Conservation (phyloP, 352 stramenopile species). For the Peronosclerospora sorghi region DNA sequence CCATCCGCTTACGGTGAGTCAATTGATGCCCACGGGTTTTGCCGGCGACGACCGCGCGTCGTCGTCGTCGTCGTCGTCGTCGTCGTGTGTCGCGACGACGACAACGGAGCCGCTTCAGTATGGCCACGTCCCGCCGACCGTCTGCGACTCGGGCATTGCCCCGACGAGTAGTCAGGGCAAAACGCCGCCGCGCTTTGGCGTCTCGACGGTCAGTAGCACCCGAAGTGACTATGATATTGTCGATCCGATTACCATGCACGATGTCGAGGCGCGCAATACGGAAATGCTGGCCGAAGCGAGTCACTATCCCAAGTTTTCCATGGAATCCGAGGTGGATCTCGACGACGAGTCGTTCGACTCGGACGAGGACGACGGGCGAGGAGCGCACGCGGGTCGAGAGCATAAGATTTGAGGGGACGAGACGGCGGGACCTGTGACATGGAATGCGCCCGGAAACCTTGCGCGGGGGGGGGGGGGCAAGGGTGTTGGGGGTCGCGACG, state of each 20-base stretch:
- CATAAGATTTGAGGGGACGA: slow-evolving; percentile 20
- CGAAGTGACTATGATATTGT: slow-evolving; percentile 70
- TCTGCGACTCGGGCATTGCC: slow-evolving; percentile 6
- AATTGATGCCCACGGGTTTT: slow-evolving; percentile 14
- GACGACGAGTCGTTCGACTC: slow-evolving; percentile 21
- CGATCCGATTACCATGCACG: slow-evolving; percentile 38
- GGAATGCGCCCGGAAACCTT: no score
- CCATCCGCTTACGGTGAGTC: slow-evolving; percentile 19
- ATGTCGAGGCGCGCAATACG: slow-evolving; percentile 51
- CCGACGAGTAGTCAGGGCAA: background rate
- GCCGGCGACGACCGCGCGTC: slow-evolving; percentile 7
- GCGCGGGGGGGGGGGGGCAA: no score
- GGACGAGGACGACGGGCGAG: slow-evolving; percentile 11
- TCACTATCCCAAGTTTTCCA: slow-evolving; percentile 59
- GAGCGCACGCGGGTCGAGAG: slow-evolving; percentile 13
- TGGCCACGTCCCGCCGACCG: background rate
- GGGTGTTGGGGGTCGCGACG: no score
- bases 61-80: slow-evolving; percentile 7
- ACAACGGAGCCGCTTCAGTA: slow-evolving; percentile 1
- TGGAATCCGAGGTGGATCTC: slow-evolving; percentile 34
- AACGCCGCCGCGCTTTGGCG: slow-evolving; percentile 7
- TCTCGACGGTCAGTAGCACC: slow-evolving; percentile 27
- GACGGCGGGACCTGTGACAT: no score
- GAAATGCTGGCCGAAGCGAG: slow-evolving; percentile 48
- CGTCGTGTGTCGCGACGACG: no score